phyloP scores from a whole-genome alignment of 129 eudicot species.

The Kitagawia praeruptora region DNA sequence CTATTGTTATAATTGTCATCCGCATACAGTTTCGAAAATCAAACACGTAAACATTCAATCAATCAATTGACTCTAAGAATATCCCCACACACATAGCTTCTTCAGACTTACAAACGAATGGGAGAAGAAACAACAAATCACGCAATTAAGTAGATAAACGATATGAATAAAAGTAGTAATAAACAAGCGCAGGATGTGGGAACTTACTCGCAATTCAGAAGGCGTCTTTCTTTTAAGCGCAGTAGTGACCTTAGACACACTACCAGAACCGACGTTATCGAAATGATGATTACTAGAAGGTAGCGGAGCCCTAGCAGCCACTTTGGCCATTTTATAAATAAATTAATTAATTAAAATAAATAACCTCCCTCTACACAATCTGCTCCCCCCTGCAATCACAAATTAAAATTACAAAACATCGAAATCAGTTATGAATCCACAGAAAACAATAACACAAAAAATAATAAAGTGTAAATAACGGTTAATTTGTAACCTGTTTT shows the following conservation, averaged over 20 bases:
- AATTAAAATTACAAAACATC: neutral
- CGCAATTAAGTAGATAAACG: neutral
- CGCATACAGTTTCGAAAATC: neutral
- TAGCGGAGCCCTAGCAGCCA: constrained; percentile 50
- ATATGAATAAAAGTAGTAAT: neutral
- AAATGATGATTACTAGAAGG: constrained; percentile 35
- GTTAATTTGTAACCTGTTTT: neutral
- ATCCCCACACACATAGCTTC: neutral
- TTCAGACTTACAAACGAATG: neutral
- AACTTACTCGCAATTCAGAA: constrained; percentile 80
- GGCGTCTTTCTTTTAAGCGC: constrained; percentile 76
- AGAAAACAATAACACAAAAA: no score
- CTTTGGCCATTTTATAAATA: constrained; percentile 56
- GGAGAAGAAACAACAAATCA: neutral
- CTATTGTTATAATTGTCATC: neutral
- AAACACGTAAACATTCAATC: neutral
- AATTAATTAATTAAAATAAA: no score
- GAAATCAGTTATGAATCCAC: neutral
- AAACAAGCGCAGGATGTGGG: neutral
- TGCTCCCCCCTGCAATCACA: neutral
- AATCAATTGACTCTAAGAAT: neutral
- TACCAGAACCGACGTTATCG: constrained; percentile 26
- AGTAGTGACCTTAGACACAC: constrained; percentile 28
- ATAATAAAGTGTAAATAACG: no score
- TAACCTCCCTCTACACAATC: neutral